Percentiles rank a stretch among this genome's conserved stretches.
Conservation (phyloP, 139 green algal species). For the Bryopsis sp. region DNA sequence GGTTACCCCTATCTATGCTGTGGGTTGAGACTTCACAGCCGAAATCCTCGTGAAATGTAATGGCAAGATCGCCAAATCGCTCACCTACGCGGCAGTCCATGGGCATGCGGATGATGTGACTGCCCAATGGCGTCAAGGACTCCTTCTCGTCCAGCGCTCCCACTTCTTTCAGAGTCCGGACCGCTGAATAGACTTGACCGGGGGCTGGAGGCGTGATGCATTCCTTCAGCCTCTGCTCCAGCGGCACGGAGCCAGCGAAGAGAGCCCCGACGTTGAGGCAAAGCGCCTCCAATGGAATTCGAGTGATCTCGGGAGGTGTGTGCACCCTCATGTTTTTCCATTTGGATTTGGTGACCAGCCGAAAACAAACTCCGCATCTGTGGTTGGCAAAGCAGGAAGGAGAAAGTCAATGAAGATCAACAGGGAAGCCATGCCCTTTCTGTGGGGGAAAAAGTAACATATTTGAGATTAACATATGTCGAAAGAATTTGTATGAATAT, state of each 20-base stretch:
- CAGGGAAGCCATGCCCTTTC: no score
- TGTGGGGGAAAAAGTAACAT: no score
- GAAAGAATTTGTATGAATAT: no score
- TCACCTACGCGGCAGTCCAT: conserved; percentile 42
- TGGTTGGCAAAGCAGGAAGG: neutral
- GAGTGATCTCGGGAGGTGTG: conserved; percentile 70
- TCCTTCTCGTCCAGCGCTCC: conserved; percentile 47
- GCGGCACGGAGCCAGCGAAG: conserved; percentile 13
- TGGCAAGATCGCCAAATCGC: neutral
- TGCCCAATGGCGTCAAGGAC: conserved; percentile 70
- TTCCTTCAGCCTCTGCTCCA: conserved; percentile 32
- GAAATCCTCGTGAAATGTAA: neutral
- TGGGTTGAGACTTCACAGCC: neutral
- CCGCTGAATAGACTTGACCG: conserved; percentile 23
- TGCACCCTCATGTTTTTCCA: conserved; percentile 44
- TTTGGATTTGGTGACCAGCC: conserved; percentile 48
- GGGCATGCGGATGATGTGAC: conserved; percentile 59
- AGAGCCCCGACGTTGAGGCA: conserved; percentile 31
- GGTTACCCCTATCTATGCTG: no score
- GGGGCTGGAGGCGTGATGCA: conserved; percentile 53
- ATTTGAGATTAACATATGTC: no score
- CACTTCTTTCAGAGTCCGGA: conserved; percentile 26
- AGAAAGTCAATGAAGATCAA: neutral
- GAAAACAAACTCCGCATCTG: conserved; percentile 67
- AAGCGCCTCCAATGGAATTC: conserved; percentile 64